Percentiles rank a stretch among this genome's conserved stretches.
phyloP scores from a whole-genome alignment of 495 filamentous ascomycete species.

The Penicillium canescens region DNA sequence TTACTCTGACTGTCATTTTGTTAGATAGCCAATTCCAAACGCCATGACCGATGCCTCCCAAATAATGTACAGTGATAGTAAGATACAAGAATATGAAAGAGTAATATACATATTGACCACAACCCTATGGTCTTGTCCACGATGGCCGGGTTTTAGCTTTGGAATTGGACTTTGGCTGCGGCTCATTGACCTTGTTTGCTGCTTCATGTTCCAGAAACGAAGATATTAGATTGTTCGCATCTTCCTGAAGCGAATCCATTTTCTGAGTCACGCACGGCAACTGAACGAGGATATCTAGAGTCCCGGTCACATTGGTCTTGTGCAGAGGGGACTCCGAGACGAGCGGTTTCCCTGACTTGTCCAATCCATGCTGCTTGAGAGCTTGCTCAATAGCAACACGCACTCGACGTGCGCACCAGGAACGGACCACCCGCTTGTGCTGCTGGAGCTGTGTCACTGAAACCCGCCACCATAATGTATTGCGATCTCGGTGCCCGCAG shows the following conservation, averaged over 20 bases:
- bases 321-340: neutral
- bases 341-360: slow-evolving; percentile 47
- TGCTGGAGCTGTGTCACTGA: slow-evolving; percentile 23
- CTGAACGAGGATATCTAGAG: slow-evolving; percentile 26
- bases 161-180: neutral
- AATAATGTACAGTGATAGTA: slow-evolving; percentile 20
- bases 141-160: no score
- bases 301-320: slow-evolving; percentile 22
- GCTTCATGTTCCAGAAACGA: neutral
- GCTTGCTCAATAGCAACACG: slow-evolving; percentile 54
- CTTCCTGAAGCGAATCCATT: slow-evolving; percentile 26
- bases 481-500: slow-evolving; percentile 30
- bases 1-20: neutral
- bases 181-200: neutral
- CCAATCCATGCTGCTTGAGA: slow-evolving; percentile 56
- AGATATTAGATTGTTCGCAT: slow-evolving; percentile 18
- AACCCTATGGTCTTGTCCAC: no score
- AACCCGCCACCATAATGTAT: slow-evolving; percentile 53
- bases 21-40: slow-evolving; percentile 11
- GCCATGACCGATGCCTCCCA: slow-evolving; percentile 12
- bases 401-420: slow-evolving; percentile 49
- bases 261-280: slow-evolving; percentile 10
- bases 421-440: slow-evolving; percentile 52
- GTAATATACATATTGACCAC: slow-evolving; percentile 1
- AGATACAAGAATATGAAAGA: slow-evolving; percentile 11